A percentile compares a stretch with the other conserved stretches of the same genome.
Evolutionary conservation across 2,329 filamentous ascomycete genomes (phyloP).

Genomic region (Fusarium hostae): DNA sequence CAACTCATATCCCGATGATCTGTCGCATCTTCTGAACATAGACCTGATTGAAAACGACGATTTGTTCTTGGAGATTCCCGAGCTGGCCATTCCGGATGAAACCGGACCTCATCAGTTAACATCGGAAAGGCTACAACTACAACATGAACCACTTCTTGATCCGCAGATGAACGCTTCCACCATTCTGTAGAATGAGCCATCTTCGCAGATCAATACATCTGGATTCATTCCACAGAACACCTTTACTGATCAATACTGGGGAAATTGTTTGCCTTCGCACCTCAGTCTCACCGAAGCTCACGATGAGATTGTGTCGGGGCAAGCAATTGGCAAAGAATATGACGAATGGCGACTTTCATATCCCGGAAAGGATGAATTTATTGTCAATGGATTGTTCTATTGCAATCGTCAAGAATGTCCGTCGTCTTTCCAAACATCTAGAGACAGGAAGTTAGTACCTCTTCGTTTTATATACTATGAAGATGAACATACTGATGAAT

Average conservation of each 20-base stretch:
- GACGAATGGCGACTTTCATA: neutral
- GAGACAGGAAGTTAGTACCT: neutral
- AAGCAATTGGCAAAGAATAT: neutral
- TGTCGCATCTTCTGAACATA: neutral
- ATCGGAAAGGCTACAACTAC: neutral
- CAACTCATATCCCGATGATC: neutral
- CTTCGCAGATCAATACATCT: neutral
- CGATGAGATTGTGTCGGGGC: neutral
- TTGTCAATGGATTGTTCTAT: neutral
- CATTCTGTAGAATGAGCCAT: conserved; percentile 1
- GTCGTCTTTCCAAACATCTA: neutral
- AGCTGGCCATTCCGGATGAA: neutral
- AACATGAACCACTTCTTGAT: neutral
- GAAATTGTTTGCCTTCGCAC: neutral
- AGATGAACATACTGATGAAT: neutral
- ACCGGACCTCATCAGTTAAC: neutral
- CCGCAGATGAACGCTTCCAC: neutral
- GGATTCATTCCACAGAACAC: neutral
- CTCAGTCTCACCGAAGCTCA: neutral
- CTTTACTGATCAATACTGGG: neutral
- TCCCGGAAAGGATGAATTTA: neutral
- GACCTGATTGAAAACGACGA: neutral
- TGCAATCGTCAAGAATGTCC: neutral
- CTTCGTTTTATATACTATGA: neutral
- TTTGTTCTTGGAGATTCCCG: neutral